Conservation (phyloP, 2,329 filamentous ascomycete species). For the Tolypocladium pustulatum region DNA sequence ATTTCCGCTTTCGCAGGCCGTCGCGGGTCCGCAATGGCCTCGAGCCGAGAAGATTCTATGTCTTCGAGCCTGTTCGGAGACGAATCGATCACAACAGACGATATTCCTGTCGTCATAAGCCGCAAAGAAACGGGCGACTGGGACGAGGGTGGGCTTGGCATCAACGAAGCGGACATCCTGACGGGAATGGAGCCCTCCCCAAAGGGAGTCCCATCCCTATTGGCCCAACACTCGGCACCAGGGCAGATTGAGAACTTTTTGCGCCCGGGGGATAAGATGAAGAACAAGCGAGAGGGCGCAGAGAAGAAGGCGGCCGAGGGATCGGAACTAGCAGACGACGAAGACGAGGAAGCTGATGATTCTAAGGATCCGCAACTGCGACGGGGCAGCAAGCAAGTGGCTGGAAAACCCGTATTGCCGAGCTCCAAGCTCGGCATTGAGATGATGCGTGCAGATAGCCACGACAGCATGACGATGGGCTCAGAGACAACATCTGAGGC, state of each 20-base stretch:
- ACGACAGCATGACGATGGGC: constrained; percentile 59
- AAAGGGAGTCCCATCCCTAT: constrained; percentile 40
- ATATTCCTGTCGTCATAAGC: constrained; percentile 64
- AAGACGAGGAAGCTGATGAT: constrained; percentile 77
- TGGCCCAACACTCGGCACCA: constrained; percentile 56
- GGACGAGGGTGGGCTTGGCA: constrained; percentile 70
- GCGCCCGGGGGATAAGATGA: constrained; percentile 63
- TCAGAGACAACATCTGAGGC: constrained; percentile 41
- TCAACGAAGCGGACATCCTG: constrained; percentile 50
- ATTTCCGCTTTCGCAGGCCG: constrained; percentile 61
- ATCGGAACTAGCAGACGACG: constrained; percentile 82
- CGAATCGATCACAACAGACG: constrained; percentile 68
- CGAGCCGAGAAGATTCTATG: constrained; percentile 80
- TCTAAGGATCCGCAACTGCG: constrained; percentile 35
- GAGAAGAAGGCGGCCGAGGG: constrained; percentile 66
- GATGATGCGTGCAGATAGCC: constrained; percentile 96
- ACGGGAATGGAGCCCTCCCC: constrained; percentile 20
- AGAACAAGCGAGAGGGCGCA: constrained; percentile 62
- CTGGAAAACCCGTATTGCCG: constrained; percentile 46
- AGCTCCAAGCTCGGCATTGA: constrained; percentile 89
- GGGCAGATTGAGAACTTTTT: constrained; percentile 43
- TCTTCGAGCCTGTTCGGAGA: constrained; percentile 83
- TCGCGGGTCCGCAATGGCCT: constrained; percentile 67
- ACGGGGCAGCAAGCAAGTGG: constrained; percentile 24
- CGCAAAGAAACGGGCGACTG: constrained; percentile 68